phyloP scores from a whole-genome alignment of 352 stramenopile genomes.

The Phytophthora fragariae region DNA sequence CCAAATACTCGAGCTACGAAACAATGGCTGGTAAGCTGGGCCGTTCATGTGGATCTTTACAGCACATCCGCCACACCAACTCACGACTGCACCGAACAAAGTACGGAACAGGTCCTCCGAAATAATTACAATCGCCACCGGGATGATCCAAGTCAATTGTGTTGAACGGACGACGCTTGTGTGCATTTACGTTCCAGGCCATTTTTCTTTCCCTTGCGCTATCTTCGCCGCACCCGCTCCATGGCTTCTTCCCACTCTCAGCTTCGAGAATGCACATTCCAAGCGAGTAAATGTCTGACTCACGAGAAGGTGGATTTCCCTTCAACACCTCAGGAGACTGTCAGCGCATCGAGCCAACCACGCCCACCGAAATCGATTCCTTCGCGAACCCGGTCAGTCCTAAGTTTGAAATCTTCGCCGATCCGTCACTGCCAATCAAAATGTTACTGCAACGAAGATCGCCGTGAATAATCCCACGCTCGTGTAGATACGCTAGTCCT shows the following conservation, averaged over 20 bases:
- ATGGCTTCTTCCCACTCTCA: neutral
- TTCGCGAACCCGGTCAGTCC: neutral
- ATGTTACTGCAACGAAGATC: slow-evolving; percentile 4
- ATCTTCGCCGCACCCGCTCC: neutral
- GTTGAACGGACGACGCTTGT: neutral
- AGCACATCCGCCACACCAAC: neutral
- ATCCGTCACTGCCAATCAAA: slow-evolving; percentile 5
- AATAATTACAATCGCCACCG: no score
- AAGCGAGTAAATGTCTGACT: neutral
- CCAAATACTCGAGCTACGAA: neutral
- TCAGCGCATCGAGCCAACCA: neutral
- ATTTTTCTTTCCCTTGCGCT: neutral
- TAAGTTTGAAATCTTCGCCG: slow-evolving; percentile 13
- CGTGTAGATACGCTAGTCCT: slow-evolving; percentile 5
- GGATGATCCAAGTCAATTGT: neutral
- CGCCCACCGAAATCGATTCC: neutral
- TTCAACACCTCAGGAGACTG: neutral
- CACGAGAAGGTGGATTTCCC: neutral
- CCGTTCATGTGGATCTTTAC: neutral
- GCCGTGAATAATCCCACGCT: neutral
- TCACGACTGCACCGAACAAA: neutral
- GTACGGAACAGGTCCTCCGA: neutral
- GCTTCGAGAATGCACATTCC: neutral
- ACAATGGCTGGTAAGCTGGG: neutral
- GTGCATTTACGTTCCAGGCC: neutral